Base-by-base conservation (phyloP, 129 eudicot genomes). In the Centella asiatica region DNA sequence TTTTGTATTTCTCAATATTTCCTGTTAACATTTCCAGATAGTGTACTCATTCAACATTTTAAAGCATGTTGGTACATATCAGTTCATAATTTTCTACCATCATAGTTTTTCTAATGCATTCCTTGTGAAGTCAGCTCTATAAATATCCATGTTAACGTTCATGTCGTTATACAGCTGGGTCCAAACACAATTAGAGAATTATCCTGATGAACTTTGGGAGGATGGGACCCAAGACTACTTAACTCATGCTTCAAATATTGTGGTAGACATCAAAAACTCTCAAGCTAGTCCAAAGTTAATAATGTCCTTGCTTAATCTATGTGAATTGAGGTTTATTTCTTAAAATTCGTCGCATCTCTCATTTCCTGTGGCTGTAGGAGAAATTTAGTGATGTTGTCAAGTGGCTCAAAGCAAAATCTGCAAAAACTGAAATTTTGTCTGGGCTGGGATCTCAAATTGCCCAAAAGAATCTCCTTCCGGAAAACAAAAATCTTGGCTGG, bases 131-230 rank as follows among this genome's bases (percentile, higher is more conserved):
- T 55, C 14, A 2, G 5, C 28, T 39, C 2, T 52, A 7, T 33
- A n/a, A 13, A 7, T 42, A 25, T 36, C 42, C 31, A 66, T 24
- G 62, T 53, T 32, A 44, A 28, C 28, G 33, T 40, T 40, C 29
- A 52, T 40, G 49, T 55, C 45, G 55, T 62, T 73, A 65, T 77
- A 56, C 92, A 92, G 99, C 77, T 92, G 99, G 99, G 79, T 92
- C 34, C 86, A 92, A 59, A 64, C 82, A 51, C 96, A 92, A 72
- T 69, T 92, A 46, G 80, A 80, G 44, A 81, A 87, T 75, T 95
- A 92, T 57, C 99, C 99, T 18, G 99, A 92, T 70, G 99, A 92
- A 73, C 96, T 92, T 65, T 92, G 99, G 99, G 96, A 87, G 74
- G 99, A 92, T 78, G 99, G 99, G 69, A 67, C 74, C 33, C 78